Conservation (phyloP, 1,284 basidiomycete species). For the Ganoderma leucocontextum region DNA sequence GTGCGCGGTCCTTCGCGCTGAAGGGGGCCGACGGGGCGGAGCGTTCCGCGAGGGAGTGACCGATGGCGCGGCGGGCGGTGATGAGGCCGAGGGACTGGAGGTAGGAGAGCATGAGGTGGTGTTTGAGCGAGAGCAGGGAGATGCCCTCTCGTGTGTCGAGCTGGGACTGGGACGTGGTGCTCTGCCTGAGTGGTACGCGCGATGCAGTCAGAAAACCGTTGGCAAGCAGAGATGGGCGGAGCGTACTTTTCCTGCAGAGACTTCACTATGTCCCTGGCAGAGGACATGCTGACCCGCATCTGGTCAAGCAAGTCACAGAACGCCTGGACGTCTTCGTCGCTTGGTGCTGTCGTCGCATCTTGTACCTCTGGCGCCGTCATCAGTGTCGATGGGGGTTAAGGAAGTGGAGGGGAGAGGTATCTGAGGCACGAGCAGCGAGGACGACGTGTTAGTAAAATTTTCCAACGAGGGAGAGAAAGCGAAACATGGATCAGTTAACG, state of each 20-base stretch:
- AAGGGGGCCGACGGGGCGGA: constrained; percentile 62
- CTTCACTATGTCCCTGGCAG: constrained; percentile 65
- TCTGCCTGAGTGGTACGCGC: constrained; percentile 40
- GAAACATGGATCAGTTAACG: constrained; percentile 72
- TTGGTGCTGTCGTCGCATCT: constrained; percentile 6
- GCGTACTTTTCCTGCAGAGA: constrained; percentile 63
- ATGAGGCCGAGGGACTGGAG: constrained; percentile 87
- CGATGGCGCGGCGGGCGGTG: constrained; percentile 71
- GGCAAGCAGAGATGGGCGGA: background rate
- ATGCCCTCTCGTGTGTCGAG: constrained; percentile 83
- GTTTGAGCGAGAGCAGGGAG: constrained; percentile 90
- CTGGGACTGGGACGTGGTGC: constrained; percentile 51
- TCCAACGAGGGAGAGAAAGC: constrained; percentile 10
- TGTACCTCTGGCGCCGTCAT: constrained; percentile 12
- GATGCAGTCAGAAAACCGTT: background rate
- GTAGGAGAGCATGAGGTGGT: constrained; percentile 87
- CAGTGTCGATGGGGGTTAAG: background rate
- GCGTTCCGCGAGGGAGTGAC: constrained; percentile 64
- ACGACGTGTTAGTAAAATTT: constrained; percentile 16
- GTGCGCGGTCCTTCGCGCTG: constrained; percentile 55
- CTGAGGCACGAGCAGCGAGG: constrained; percentile 8
- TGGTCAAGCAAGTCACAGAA: constrained; percentile 60
- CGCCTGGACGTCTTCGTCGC: constrained; percentile 33
- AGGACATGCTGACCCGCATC: constrained; percentile 68
- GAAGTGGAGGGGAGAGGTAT: constrained; percentile 5